Evolutionary conservation across 2,329 filamentous ascomycete genomes (phyloP).

Genomic region (Hymenoscyphus fructigenus): DNA sequence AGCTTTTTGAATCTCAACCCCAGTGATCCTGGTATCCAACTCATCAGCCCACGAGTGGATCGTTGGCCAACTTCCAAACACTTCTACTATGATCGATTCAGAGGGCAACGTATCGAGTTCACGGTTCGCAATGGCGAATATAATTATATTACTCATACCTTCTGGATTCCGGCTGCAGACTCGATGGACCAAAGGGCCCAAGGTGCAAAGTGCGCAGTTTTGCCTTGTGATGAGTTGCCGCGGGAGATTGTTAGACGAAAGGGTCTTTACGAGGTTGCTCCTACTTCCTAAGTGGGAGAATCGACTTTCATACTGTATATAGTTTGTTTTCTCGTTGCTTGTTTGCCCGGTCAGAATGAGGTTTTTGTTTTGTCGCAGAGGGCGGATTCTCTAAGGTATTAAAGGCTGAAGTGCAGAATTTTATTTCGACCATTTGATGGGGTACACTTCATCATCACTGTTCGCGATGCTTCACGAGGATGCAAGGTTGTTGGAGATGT

Average conservation of each 20-base stretch:
- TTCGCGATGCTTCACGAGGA: neutral
- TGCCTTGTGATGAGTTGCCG: conserved; percentile 10
- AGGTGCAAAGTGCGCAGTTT: neutral
- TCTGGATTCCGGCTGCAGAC: conserved; percentile 1
- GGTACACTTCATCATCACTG: neutral
- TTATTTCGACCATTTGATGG: neutral
- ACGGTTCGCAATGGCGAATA: neutral
- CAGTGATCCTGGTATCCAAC: neutral
- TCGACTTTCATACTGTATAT: too few species aligned
- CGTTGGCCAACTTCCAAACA: conserved; percentile 27
- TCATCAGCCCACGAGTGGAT: conserved; percentile 5
- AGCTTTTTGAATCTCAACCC: too few species aligned
- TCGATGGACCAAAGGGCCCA: conserved; percentile 7
- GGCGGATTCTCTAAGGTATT: too few species aligned
- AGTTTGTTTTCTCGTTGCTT: too few species aligned
- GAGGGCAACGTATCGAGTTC: conserved; percentile 1
- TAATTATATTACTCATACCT: neutral
- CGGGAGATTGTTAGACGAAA: neutral
- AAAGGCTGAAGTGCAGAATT: too few species aligned
- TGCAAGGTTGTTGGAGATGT: too few species aligned
- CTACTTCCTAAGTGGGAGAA: too few species aligned
- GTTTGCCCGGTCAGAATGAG: too few species aligned
- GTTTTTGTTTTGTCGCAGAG: too few species aligned
- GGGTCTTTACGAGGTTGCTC: neutral
- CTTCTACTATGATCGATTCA: conserved; percentile 26